Conservation (phyloP, 768 basidiomycete species). For the Rhizopogon vesiculosus region DNA sequence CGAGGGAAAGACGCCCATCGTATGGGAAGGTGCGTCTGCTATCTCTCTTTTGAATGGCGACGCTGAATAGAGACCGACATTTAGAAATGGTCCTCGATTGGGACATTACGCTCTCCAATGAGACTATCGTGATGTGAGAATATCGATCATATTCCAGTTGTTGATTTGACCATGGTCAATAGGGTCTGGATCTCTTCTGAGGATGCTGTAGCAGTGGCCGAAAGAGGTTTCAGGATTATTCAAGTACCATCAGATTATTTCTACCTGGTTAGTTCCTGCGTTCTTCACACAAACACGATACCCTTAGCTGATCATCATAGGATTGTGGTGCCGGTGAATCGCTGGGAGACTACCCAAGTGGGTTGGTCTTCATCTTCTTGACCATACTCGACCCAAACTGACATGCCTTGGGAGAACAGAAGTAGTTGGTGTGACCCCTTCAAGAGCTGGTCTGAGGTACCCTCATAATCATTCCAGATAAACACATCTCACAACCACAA, state of each 20-base stretch:
- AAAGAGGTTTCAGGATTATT: conserved; percentile 57
- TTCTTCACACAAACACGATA: neutral
- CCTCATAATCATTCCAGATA: conserved; percentile 2
- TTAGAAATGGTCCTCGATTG: conserved; percentile 62
- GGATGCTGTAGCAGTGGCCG: conserved; percentile 53
- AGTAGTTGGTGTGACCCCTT: conserved; percentile 76
- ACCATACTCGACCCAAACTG: neutral
- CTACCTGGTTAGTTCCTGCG: conserved; percentile 41
- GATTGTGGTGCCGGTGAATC: conserved; percentile 75
- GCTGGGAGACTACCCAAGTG: conserved; percentile 48
- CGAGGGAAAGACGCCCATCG: conserved; percentile 44
- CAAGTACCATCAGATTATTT: conserved; percentile 74
- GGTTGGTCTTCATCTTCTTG: conserved; percentile 21
- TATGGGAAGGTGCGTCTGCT: conserved; percentile 33
- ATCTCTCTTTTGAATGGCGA: neutral
- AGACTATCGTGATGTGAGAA: conserved; percentile 54
- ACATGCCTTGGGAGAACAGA: conserved; percentile 17
- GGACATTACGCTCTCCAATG: conserved; percentile 39
- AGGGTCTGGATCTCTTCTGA: conserved; percentile 73
- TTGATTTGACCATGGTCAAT: neutral
- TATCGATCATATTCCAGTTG: neutral
- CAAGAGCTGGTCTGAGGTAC: conserved; percentile 75
- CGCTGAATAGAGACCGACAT: neutral
- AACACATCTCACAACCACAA: conserved; percentile 1
- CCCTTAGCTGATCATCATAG: conserved; percentile 9